phyloP scores from a whole-genome alignment of 2,329 filamentous ascomycete genomes.

The Botrytis aclada region DNA sequence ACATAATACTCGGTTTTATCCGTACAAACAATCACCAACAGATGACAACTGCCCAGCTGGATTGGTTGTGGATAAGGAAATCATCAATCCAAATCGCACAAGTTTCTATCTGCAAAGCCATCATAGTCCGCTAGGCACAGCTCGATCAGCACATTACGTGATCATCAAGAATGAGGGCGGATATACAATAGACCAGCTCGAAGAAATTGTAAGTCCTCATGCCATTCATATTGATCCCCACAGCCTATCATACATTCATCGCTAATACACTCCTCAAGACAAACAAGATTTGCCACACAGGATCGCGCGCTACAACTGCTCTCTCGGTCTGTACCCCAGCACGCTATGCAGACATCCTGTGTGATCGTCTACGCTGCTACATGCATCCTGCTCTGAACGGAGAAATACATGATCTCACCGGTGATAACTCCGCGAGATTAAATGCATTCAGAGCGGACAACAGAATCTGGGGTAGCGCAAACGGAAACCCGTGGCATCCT shows the following conservation, averaged over 20 bases:
- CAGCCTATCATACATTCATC: no score
- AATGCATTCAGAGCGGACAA: no score
- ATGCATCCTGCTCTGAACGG: conserved; percentile 41
- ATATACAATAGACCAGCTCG: no score
- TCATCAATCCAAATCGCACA: neutral
- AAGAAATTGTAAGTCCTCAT: no score
- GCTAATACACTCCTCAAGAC: conserved; percentile 55
- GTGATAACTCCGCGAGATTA: no score
- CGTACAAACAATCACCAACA: no score
- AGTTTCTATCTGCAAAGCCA: neutral
- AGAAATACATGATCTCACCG: no score
- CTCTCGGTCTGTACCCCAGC: conserved; percentile 82
- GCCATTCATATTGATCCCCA: no score
- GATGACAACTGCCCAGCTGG: no score
- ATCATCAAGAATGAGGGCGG: no score
- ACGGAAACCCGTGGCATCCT: conserved; percentile 35
- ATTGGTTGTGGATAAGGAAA: neutral
- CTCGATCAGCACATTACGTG: no score
- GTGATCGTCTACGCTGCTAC: conserved; percentile 70
- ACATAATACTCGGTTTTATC: no score
- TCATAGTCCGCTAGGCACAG: neutral
- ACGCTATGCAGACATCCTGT: conserved; percentile 84
- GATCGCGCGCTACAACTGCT: conserved; percentile 74
- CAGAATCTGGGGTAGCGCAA: conserved; percentile 15
- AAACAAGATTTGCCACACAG: conserved; percentile 75